phyloP scores from a whole-genome alignment of 768 basidiomycete species.

The Boletus eberwhitei region DNA sequence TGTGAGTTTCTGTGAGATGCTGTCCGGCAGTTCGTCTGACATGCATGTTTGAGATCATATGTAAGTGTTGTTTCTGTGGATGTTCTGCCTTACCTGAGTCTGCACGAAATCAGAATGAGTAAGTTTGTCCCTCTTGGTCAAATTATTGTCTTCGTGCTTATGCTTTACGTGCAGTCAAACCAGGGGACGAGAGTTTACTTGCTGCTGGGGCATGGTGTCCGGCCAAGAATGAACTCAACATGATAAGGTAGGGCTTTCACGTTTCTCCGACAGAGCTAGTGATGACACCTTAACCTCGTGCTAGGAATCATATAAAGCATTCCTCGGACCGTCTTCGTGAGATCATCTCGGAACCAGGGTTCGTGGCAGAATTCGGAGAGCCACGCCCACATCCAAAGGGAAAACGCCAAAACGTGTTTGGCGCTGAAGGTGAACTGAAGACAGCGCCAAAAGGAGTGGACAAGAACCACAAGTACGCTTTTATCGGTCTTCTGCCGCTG shows the following conservation, averaged over 20 bases:
- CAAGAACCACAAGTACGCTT: conserved; percentile 69
- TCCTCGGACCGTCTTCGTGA: conserved; percentile 60
- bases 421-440: conserved; percentile 84
- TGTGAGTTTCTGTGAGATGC: conserved; percentile 49
- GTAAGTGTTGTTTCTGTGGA: conserved; percentile 4
- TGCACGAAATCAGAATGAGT: conserved; percentile 19
- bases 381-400: conserved; percentile 61
- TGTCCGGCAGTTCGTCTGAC: not conserved
- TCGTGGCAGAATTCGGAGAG: conserved; percentile 75
- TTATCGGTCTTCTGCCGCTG: not conserved
- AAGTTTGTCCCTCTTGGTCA: not conserved
- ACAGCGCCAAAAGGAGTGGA: conserved; percentile 86
- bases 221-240: conserved; percentile 71
- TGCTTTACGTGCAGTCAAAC: conserved; percentile 45
- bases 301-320: conserved; percentile 59
- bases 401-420: conserved; percentile 74
- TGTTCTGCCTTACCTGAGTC: not conserved
- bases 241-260: conserved; percentile 53
- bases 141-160: not conserved
- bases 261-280: not conserved
- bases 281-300: not conserved
- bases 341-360: conserved; percentile 64
- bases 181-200: conserved; percentile 65
- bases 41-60: conserved; percentile 23
- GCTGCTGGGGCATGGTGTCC: conserved; percentile 84